Conservation (phyloP, 108 stramenopile genomes). For the Conticribra guillardii region DNA sequence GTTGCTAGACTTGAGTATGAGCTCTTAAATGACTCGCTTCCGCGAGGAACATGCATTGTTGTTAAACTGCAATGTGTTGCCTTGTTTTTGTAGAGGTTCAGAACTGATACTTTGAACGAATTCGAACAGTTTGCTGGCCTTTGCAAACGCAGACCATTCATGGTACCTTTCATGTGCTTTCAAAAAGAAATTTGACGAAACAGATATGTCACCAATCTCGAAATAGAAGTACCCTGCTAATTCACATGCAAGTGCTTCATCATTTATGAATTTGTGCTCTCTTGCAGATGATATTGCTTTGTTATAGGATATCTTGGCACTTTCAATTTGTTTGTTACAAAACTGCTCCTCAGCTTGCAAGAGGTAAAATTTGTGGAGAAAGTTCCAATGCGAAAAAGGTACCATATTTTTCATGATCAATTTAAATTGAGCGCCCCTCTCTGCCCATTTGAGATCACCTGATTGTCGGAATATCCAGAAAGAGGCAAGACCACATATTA, state of each 20-base stretch:
- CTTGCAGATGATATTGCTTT: constrained; percentile 17
- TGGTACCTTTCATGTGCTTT: background rate
- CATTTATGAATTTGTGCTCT: constrained; percentile 22
- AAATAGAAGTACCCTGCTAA: constrained; percentile 1
- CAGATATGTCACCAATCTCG: background rate
- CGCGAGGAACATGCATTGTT: too few relatives aligned
- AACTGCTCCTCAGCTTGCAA: constrained; percentile 23
- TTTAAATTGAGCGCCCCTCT: constrained; percentile 5
- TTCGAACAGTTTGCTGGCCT: too few relatives aligned
- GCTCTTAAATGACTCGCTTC: too few relatives aligned
- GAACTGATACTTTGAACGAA: too few relatives aligned
- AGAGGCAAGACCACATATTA: constrained; percentile 3
- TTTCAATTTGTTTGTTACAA: background rate
- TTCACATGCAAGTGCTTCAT: constrained; percentile 16
- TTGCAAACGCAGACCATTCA: constrained; percentile 2
- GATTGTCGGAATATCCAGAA: constrained; percentile 7
- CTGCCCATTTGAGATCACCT: background rate
- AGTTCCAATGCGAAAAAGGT: constrained; percentile 10
- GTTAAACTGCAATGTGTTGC: too few relatives aligned
- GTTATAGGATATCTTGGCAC: background rate
- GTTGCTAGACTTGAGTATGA: too few relatives aligned
- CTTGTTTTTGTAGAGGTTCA: too few relatives aligned
- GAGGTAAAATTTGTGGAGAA: constrained; percentile 20
- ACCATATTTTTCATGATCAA: constrained; percentile 1
- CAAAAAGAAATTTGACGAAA: background rate